A percentile compares a stretch with the other conserved stretches of the same genome.
These are phyloP conservation scores for Fusarium setosum DNA, from an alignment of 2,329 filamentous ascomycete genomes.

Conservation along the genomic window DNA sequence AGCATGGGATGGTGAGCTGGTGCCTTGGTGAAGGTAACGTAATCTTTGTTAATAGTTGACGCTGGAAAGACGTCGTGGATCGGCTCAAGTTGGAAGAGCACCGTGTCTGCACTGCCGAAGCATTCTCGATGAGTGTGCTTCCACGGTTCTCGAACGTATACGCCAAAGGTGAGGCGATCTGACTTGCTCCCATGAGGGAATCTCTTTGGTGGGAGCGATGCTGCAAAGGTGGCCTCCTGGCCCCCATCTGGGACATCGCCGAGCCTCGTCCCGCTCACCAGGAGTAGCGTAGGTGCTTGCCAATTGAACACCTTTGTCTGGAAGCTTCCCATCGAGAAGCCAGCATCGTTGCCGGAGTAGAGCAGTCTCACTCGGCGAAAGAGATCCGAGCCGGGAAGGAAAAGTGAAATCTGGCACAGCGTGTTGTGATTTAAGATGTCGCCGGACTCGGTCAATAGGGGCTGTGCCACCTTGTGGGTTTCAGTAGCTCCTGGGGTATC, in stretches of 20 bases:
- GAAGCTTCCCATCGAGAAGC: constrained; percentile 83
- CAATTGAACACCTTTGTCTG: constrained; percentile 82
- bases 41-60: constrained; percentile 73
- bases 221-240: constrained; percentile 66
- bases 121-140: constrained; percentile 74
- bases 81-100: constrained; percentile 79
- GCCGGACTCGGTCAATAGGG: constrained; percentile 62
- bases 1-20: constrained; percentile 71
- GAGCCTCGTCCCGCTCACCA: constrained; percentile 75
- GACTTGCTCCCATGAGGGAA: constrained; percentile 64
- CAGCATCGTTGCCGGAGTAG: constrained; percentile 76
- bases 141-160: constrained; percentile 76
- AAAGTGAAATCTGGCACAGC: constrained; percentile 78
- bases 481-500: constrained; percentile 26
- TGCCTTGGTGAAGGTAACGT: constrained; percentile 74
- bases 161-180: constrained; percentile 72
- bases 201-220: constrained; percentile 72
- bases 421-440: constrained; percentile 74
- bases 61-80: constrained; percentile 78
- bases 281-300: constrained; percentile 77
- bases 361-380: constrained; percentile 74
- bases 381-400: constrained; percentile 72
- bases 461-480: constrained; percentile 51
- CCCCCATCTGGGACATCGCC: constrained; percentile 59
- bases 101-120: constrained; percentile 72